Percentiles rank a stretch among this genome's conserved stretches.
These are phyloP conservation scores for Diaporthe sp. DNA, from an alignment of 2,329 filamentous ascomycete genomes.

Conservation along the genomic window DNA sequence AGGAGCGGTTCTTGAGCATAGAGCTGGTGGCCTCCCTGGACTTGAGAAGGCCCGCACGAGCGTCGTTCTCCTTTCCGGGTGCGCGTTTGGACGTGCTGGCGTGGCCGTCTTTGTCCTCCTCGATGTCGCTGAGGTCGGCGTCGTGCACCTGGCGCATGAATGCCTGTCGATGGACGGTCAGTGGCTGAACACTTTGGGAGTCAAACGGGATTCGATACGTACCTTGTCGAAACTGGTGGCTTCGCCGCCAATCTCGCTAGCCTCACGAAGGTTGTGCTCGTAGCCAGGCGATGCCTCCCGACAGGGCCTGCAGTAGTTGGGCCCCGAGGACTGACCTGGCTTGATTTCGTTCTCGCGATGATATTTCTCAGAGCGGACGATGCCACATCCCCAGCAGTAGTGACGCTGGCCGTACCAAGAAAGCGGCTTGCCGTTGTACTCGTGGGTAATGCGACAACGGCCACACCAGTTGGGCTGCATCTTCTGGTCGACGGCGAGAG, in stretches of 20 bases:
- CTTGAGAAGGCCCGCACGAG: conserved; percentile 21
- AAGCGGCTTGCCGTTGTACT: conserved; percentile 26
- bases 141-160: conserved; percentile 40
- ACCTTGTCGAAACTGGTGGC: conserved; percentile 30
- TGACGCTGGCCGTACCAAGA: conserved; percentile 35
- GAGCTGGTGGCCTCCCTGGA: conserved; percentile 36
- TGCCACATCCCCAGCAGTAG: conserved; percentile 42
- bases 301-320: conserved; percentile 41
- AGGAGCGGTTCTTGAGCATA: conserved; percentile 33
- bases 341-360: conserved; percentile 36
- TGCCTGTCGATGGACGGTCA: conserved; percentile 8
- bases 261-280: conserved; percentile 37
- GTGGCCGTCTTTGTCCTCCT: conserved; percentile 34
- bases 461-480: conserved; percentile 53
- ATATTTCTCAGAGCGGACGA: conserved; percentile 40
- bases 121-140: conserved; percentile 38
- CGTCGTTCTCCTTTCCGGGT: conserved; percentile 37
- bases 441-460: conserved; percentile 50
- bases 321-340: conserved; percentile 19
- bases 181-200: neutral
- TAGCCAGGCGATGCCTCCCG: conserved; percentile 37
- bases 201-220: neutral
- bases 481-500: conserved; percentile 50
- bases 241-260: conserved; percentile 39
- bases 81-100: neutral